Base-by-base conservation (phyloP, 2,329 filamentous ascomycete species). In the Grosmannia penicillata region DNA sequence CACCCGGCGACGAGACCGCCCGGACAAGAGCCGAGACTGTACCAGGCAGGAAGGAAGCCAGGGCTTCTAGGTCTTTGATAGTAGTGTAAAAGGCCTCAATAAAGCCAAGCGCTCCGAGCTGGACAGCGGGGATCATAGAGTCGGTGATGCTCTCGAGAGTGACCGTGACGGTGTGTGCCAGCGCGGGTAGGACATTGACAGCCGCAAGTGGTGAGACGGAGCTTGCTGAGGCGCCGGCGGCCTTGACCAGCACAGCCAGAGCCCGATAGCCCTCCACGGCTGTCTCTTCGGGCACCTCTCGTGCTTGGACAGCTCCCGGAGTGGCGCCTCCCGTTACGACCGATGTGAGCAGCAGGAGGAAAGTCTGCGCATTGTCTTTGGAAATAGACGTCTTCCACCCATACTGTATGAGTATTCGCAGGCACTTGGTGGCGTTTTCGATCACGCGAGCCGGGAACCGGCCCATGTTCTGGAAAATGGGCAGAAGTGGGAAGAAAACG, bases 401-500 rank as follows among this genome's bases (percentile, higher is more conserved):
- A 55, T 82, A 63, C 27, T 70, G 60, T 27, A 96, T 69, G 22
- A 98, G 66, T 14, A 85, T 61, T 10, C 72, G 68, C 25, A 95
- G 63, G 48, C 82, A 89, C 53, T 76, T 75, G 33, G 95, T 65
- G 23, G 80, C 78, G 31, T 82, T 59, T 54, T 98, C 91, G 8
- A 91, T 61, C 29, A 83, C 64, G 26, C 71, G 70, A 33, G 82
- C 70, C 1, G 87, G 77, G 38, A 87, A 74, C 34, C 70, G 66
- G 45, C 81, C 73, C 47, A 83, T 79, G 45, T 77, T 71, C 42
- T 84, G 78, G 49, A 98, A 78, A 28, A 96, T 75, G 48, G 91
- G 81, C 1, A 84, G 86, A 0, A 98, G 64, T 0, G 91, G 91
- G 45, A 95, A 94, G 63, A 96, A 96, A 51, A 82, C 72, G 64